phyloP scores from a whole-genome alignment of 2,329 filamentous ascomycete species.

The Ophiosphaerella herpotricha region DNA sequence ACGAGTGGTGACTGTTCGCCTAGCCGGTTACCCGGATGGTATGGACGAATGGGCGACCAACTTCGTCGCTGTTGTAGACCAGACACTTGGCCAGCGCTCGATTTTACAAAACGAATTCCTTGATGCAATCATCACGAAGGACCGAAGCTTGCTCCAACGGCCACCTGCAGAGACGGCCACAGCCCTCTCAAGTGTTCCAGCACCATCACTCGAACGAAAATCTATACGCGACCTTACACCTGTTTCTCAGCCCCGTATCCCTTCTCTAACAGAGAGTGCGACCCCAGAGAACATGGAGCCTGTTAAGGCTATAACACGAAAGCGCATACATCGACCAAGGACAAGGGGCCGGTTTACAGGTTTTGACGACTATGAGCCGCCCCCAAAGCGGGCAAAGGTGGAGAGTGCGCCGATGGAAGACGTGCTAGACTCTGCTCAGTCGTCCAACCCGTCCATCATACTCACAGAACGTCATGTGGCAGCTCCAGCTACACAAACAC shows the following conservation, averaged over 20 bases:
- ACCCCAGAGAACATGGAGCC: slow-evolving; percentile 22
- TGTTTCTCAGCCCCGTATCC: slow-evolving; percentile 17
- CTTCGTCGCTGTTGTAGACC: slow-evolving; percentile 71
- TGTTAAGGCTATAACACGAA: slow-evolving; percentile 32
- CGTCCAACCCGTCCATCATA: slow-evolving; percentile 3
- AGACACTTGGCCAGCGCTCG: slow-evolving; percentile 76
- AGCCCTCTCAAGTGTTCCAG: slow-evolving; percentile 21
- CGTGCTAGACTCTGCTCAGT: slow-evolving; percentile 22
- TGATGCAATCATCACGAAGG: slow-evolving; percentile 81
- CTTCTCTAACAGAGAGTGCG: slow-evolving; percentile 21
- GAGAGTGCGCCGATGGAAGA: slow-evolving; percentile 34
- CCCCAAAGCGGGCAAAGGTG: slow-evolving; percentile 34
- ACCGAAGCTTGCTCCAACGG: slow-evolving; percentile 72
- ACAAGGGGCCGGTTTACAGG: slow-evolving; percentile 67
- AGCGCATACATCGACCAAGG: slow-evolving; percentile 42
- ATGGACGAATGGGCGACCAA: slow-evolving; percentile 69
- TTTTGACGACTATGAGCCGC: slow-evolving; percentile 64
- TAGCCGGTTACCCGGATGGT: slow-evolving; percentile 53
- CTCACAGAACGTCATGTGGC: slow-evolving; percentile 21
- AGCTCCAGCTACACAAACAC: slow-evolving; percentile 25
- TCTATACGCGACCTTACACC: slow-evolving; percentile 22
- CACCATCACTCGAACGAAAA: slow-evolving; percentile 12
- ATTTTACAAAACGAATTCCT: slow-evolving; percentile 91
- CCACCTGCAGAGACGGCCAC: slow-evolving; percentile 57
- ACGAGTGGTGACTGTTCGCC: slow-evolving; percentile 79